Evolutionary conservation across 768 basidiomycete species (phyloP), one percentile per base, ranked within the genome.

Genomic region (Pulveroboletus sp.): DNA sequence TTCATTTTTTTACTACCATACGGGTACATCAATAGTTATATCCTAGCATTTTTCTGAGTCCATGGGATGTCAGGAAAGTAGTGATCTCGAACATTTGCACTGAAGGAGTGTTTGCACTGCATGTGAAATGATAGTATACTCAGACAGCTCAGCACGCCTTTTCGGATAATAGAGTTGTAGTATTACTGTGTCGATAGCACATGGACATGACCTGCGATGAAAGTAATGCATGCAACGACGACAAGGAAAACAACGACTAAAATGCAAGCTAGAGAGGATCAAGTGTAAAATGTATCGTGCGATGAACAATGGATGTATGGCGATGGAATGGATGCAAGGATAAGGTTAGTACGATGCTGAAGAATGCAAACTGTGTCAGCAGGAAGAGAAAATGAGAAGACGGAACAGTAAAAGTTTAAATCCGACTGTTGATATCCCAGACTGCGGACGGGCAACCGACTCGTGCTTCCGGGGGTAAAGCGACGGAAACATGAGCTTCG

Each of bases 321-420:
- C 23, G 30, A 41, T 40, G 46, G 4, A 32, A 37, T 36, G 49
- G 24, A 45, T 53, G 46, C 19, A 53, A 45, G 19, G 38, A 54
- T 59, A 57, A 57, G 4, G 39, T 57, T 57, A 58, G 30, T 57
- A 54, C 43, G 57, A 59, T 57, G 57, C 57, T 46, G 35, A 31
- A 54, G 43, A 54, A n/a, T 54, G 55, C 42, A 36, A 43, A 23
- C 26, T 14, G 45, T n/a, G 38, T 39, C 32, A 30, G 29, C 16
- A 30, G n/a, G 31, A 24, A 39, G 26, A 24, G 20, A 13, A 37
- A 39, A 39, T 29, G 6, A 5, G n/a, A 27, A 9, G 14, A 31
- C 10, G 7, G 34, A 13, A 12, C 9, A 27, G 19, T 14, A 49
- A 35, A 42, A 24, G 23, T n/a, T 39, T 35, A 31, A 22, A 50